phyloP scores from a whole-genome alignment of 768 basidiomycete genomes.

The Amanita polypyramis region DNA sequence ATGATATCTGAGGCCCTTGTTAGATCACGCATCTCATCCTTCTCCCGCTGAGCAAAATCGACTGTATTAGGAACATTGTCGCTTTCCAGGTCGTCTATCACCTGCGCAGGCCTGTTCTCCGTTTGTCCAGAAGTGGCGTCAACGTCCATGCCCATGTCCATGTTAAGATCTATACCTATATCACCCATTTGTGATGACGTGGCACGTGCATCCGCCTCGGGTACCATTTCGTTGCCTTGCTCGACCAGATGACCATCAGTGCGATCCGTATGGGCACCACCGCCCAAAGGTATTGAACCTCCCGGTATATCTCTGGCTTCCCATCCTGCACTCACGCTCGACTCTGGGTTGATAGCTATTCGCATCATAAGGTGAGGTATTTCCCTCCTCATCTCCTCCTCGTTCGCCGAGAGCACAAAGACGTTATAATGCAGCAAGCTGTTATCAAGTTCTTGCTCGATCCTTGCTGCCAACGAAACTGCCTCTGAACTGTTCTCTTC shows the following conservation, averaged over 20 bases:
- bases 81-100: neutral
- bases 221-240: constrained; percentile 13
- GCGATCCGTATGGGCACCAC: constrained; percentile 30
- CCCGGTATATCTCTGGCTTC: constrained; percentile 5
- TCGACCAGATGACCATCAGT: constrained; percentile 29
- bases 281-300: neutral
- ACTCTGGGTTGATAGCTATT: constrained; percentile 25
- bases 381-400: constrained; percentile 30
- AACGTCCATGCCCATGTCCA: constrained; percentile 13
- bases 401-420: constrained; percentile 57
- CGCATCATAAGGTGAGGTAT: constrained; percentile 46
- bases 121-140: neutral
- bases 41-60: constrained; percentile 75
- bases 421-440: constrained; percentile 57
- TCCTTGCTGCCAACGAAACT: neutral
- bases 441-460: constrained; percentile 11
- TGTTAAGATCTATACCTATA: constrained; percentile 12
- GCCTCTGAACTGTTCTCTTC: neutral
- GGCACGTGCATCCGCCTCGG: constrained; percentile 17
- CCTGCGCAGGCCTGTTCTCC: neutral
- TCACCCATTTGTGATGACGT: neutral
- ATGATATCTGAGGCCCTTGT: constrained; percentile 78
- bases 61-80: constrained; percentile 42
- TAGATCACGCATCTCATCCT: constrained; percentile 83
- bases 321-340: constrained; percentile 12